Conservation (phyloP, 2,329 filamentous ascomycete genomes). For the Colletotrichum coccodes region DNA sequence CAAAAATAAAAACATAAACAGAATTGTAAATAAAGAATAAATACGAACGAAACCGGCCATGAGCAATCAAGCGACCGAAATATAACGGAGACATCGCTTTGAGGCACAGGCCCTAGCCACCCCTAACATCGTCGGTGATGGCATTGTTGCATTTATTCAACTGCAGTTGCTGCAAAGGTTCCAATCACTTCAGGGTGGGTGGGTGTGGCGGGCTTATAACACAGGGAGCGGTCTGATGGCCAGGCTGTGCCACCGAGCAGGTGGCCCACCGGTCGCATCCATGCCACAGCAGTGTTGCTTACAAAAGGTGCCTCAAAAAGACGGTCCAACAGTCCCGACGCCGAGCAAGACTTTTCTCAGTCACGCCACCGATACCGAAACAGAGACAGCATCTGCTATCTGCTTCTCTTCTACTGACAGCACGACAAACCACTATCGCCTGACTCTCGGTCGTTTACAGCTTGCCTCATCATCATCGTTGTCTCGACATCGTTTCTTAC, state of each 20-base stretch:
- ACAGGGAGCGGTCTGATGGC: too few species aligned
- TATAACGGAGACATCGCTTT: too few species aligned
- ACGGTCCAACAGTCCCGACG: not conserved
- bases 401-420: not conserved
- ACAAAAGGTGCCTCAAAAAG: not conserved
- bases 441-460: not conserved
- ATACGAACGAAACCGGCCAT: not conserved
- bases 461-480: not conserved
- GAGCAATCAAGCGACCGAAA: not conserved
- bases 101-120: too few species aligned
- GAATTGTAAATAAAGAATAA: not conserved
- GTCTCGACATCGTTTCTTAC: not conserved
- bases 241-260: too few species aligned
- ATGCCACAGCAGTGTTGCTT: not conserved
- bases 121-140: too few species aligned
- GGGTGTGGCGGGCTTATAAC: too few species aligned
- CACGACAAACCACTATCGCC: not conserved
- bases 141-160: too few species aligned
- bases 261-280: not conserved
- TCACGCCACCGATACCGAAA: not conserved
- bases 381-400: not conserved
- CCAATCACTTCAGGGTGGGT: too few species aligned
- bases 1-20: not conserved
- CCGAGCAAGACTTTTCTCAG: not conserved
- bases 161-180: too few species aligned